Base-by-base conservation (phyloP, 169 alveolate genomes). In the Plasmodium sp. region DNA sequence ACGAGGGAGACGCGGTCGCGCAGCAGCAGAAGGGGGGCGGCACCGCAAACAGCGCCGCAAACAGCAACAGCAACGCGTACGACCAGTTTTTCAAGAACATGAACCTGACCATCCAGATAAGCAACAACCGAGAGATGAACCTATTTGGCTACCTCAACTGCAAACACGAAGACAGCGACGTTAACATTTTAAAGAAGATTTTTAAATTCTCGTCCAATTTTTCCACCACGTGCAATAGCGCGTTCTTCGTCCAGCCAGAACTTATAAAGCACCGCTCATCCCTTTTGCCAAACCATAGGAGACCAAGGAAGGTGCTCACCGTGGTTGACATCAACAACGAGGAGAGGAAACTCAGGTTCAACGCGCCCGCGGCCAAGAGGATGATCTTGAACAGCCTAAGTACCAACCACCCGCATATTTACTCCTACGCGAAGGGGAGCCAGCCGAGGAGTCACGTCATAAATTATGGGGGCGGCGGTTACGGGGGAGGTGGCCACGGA, bases 161-260 rank as follows among this genome's bases (percentile, higher is more conserved):
- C 43, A 90, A 81, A 62, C 84, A 90, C 72, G 94, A 90, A 81
- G 94, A 90, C 31, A 81, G 91, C 45, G 94, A 90, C 51, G 94
- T 90, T 48, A 33, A 90, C 73, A 54, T 81, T 71, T 82, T 90
- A 67, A 90, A 90, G 73, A 81, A 81, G 67, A 90, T 90, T 31
- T 81, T 90, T 27, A 80, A 67, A 71, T 90, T 90, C 31, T 81
- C 92, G 18, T 90, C 94, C 4, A 79, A 81, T 71, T 90, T 90
- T 39, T 72, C 92, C 18, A 80, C 92, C 16, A 62, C 94, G 7
- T 90, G 94, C 48, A 90, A 90, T 31, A 90, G 94, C 83, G 90
- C 94, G 6, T 90, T 90, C 75, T 90, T 58, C 67, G 34, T 90
- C 18, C 94, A 90, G 58, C 94, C 94, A n/a, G 94, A 90, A 90